These are phyloP conservation scores for Boeremia lycopersici DNA, from an alignment of 2,329 filamentous ascomycete genomes.

Conservation along the genomic window DNA sequence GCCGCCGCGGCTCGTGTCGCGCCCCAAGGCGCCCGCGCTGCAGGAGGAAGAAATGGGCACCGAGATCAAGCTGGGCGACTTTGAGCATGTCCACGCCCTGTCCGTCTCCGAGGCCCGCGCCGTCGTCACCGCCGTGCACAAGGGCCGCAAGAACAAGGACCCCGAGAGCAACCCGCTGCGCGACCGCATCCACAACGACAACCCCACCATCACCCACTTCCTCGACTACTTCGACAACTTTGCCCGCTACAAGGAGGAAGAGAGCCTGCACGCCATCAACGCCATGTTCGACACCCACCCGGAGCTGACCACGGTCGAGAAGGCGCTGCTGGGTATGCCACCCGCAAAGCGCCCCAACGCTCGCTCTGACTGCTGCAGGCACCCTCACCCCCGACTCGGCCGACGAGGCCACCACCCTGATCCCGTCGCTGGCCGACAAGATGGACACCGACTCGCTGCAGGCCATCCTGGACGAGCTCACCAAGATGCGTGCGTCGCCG, in stretches of 20 bases:
- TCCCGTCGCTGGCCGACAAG: constrained; percentile 87
- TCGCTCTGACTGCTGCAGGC: constrained; percentile 58
- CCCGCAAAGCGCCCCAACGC: too few species aligned
- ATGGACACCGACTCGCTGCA: constrained; percentile 88
- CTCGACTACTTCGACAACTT: constrained; percentile 93
- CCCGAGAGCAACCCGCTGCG: constrained; percentile 68
- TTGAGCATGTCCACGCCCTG: constrained; percentile 87
- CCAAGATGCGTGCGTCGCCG: constrained; percentile 67
- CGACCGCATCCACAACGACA: constrained; percentile 73
- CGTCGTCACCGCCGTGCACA: constrained; percentile 86
- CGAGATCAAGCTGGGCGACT: constrained; percentile 87
- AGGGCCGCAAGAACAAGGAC: constrained; percentile 77
- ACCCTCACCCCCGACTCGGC: constrained; percentile 90
- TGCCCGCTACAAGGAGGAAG: constrained; percentile 92
- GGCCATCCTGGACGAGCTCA: constrained; percentile 87
- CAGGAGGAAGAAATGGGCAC: constrained; percentile 85
- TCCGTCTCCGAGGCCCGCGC: constrained; percentile 91
- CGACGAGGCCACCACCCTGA: constrained; percentile 95
- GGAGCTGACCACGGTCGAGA: constrained; percentile 88
- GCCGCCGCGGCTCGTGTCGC: constrained; percentile 44
- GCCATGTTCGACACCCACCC: constrained; percentile 79
- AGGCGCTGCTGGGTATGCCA: constrained; percentile 80
- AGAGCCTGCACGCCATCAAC: constrained; percentile 94
- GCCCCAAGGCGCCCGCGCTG: constrained; percentile 67
- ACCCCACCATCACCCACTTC: constrained; percentile 77